Percentiles rank a stretch among this genome's conserved stretches.
These are phyloP conservation scores for Carnegiea gigantea DNA, from an alignment of 179 eudicot genomes.

Conservation along the genomic window DNA sequence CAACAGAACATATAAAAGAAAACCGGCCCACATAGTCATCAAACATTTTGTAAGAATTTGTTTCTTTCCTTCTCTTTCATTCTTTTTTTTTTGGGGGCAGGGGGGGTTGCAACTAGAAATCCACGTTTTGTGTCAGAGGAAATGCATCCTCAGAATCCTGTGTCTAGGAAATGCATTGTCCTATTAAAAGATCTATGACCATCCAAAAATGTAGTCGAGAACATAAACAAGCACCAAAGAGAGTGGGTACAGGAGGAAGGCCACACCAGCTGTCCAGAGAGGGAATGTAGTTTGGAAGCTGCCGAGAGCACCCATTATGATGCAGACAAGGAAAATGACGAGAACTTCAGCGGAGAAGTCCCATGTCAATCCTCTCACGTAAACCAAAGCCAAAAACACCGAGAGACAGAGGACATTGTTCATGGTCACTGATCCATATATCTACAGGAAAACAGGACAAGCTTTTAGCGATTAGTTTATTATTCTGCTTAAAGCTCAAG, in stretches of 20 bases:
- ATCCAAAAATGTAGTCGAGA: conserved; percentile 61
- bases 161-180: not conserved
- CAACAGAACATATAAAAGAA: not conserved
- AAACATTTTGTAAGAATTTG: not conserved
- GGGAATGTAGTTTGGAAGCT: conserved; percentile 84
- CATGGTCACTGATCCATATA: conserved; percentile 93
- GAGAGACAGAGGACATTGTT: conserved; percentile 83
- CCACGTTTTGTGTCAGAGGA: not conserved
- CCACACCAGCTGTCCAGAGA: conserved; percentile 71
- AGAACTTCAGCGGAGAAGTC: conserved; percentile 92
- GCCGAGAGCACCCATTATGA: conserved; percentile 69
- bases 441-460: conserved; percentile 39
- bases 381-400: conserved; percentile 80
- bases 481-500: not conserved
- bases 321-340: conserved; percentile 70
- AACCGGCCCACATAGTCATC: not conserved
- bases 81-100: too few species aligned
- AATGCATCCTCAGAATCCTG: not conserved
- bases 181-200: conserved; percentile 34
- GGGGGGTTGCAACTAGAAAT: not conserved
- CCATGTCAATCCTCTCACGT: conserved; percentile 77
- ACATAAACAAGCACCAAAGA: conserved; percentile 77
- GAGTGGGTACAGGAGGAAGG: conserved; percentile 74
- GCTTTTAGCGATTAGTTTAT: not conserved
- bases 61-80: too few species aligned